Base-by-base conservation (phyloP, 805 yeast genomes). In the Jamesozyma lodderae region DNA sequence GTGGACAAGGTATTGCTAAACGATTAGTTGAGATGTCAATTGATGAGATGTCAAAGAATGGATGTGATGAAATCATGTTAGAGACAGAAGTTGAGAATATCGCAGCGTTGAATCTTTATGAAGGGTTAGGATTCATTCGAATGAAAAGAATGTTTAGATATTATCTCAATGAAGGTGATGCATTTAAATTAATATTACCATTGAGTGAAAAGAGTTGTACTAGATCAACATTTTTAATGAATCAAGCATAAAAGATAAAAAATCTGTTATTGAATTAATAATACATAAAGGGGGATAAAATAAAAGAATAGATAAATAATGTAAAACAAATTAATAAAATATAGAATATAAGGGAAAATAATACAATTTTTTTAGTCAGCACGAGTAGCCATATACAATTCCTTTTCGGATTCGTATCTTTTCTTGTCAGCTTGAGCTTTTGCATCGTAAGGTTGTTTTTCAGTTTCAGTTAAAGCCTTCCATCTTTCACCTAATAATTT, bases 401-500 rank as follows among this genome's bases (percentile, higher is more conserved):
- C 90, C 75, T 88, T 88, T 70, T 85, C 94, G 54, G 81, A 76
- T 69, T 90, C 96, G 69, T 90, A 90, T 70, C 97, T 81, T 75
- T 87, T 84, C 77, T 90, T 90, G 72, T 90, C 97, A 50, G 82
- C 80, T 49, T 78, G 90, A 49, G 97, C 96, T 73, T 85, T 82
- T 53, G 73, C 75, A 68, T 85, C 94, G 69, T 87, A 90, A 47
- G 95, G 96, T 52, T 63, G 68, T 72, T 86, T 90, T 51, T 81
- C 94, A 33, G 80, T 87, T 40, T 76, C 78, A 48, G 72, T 69
- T 52, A 90, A 71, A 44, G 86, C 84, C 77, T 85, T 86, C 98
- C 98, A 90, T 67, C 75, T 81, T 66, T 87, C 95, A 64, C 98
- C 98, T 57, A 90, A 77, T 45, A 84, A 66, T 67, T 81, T 85